phyloP scores from a whole-genome alignment of 805 yeast genomes.

The Yamadazyma kitorensis region DNA sequence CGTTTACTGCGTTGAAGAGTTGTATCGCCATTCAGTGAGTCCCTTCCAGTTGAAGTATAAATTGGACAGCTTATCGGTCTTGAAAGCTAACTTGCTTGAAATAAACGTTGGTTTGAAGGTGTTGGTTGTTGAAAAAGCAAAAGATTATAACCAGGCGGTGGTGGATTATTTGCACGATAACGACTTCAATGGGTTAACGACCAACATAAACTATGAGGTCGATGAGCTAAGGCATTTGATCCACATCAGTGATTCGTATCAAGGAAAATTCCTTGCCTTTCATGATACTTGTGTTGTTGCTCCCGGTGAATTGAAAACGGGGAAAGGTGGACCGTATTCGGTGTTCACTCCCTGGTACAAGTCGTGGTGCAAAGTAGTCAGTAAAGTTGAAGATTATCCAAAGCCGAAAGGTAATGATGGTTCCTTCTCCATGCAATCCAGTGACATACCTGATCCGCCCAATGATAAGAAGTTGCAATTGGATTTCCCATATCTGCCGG shows the following conservation, averaged over 20 bases:
- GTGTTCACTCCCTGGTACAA: conserved; percentile 46
- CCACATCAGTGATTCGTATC: conserved; percentile 6
- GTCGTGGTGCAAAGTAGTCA: conserved; percentile 33
- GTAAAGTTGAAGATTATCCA: conserved; percentile 7
- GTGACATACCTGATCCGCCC: conserved; percentile 5
- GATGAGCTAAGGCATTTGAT: conserved; percentile 39
- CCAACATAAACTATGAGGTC: conserved; percentile 43
- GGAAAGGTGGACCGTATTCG: conserved; percentile 36
- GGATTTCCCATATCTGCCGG: conserved; percentile 14
- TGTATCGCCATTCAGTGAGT: conserved; percentile 42
- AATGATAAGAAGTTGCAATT: conserved; percentile 6
- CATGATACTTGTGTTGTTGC: conserved; percentile 43
- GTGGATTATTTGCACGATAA: conserved; percentile 21
- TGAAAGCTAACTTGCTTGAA: conserved; percentile 27
- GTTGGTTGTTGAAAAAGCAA: conserved; percentile 31
- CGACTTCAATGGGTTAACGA: conserved; percentile 25
- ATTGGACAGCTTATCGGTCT: conserved; percentile 26
- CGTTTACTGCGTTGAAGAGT: conserved; percentile 38
- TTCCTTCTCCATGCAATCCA: background rate
- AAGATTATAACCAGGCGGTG: conserved; percentile 24
- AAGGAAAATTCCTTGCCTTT: conserved; percentile 21
- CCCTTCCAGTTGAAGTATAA: conserved; percentile 41
- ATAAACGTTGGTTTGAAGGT: conserved; percentile 40
- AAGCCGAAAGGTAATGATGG: conserved; percentile 5
- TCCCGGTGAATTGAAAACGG: conserved; percentile 35